phyloP scores from a whole-genome alignment of 1,139 yeast species.

The Suhomyces chickasaworum region DNA sequence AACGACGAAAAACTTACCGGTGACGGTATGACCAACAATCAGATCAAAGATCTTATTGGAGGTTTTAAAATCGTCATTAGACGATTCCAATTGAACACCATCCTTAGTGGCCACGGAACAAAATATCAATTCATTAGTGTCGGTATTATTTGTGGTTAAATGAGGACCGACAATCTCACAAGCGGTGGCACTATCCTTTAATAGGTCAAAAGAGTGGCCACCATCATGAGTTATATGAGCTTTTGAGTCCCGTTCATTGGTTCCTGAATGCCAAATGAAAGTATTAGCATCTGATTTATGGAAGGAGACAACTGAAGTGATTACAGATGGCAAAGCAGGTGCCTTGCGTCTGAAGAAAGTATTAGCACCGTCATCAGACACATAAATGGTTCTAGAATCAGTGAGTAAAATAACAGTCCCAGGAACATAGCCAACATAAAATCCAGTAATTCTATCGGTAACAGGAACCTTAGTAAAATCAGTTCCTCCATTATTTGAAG shows the following conservation, averaged over 20 bases:
- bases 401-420: conserved; percentile 67
- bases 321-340: conserved; percentile 46
- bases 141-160: conserved; percentile 33
- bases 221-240: conserved; percentile 66
- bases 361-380: conserved; percentile 70
- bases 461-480: conserved; percentile 53
- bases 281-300: conserved; percentile 56
- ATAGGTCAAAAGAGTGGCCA: conserved; percentile 59
- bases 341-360: conserved; percentile 46
- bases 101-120: conserved; percentile 53
- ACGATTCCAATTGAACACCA: conserved; percentile 44
- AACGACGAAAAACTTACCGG: conserved; percentile 68
- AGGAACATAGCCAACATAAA: conserved; percentile 63
- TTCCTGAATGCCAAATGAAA: conserved; percentile 69
- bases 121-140: conserved; percentile 55
- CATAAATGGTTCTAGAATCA: conserved; percentile 48
- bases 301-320: conserved; percentile 52
- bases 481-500: conserved; percentile 81
- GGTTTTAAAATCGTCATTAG: conserved; percentile 54
- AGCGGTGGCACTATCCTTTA: conserved; percentile 51
- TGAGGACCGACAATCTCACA: conserved; percentile 73
- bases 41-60: conserved; percentile 46
- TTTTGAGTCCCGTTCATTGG: conserved; percentile 35
- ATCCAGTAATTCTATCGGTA: conserved; percentile 52
- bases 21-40: conserved; percentile 66